Base-by-base conservation (phyloP, 2,329 filamentous ascomycete species). In the Arthrobotrys sphaeroides region DNA sequence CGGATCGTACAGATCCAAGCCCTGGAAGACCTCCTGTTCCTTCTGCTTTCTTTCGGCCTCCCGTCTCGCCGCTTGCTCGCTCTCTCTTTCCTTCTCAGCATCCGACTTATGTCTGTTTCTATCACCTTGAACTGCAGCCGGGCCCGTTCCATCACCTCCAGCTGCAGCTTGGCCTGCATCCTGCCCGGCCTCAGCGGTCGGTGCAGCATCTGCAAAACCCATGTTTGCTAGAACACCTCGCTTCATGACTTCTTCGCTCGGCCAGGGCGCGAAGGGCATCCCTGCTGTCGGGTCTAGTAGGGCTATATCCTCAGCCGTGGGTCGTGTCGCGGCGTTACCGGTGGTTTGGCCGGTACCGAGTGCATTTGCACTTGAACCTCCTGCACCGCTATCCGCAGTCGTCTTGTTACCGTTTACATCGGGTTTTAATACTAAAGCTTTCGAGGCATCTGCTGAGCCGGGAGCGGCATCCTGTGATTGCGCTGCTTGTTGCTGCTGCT, bases 221-320 rank as follows among this genome's bases (percentile, higher is more conserved):
- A 88, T 86, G 6, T 85, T 84, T 0, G 89, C 90, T 43, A 96
- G 84, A 1, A 89, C 89, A 36, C 92, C 91, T 13, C 84, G 84
- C 31, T 88, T 87, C 77, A 95, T 91, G 73, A 88, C 87, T 31
- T 90, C 88, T 77, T 92, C 89, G 26, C 84, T 85, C 0, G 92
- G 92, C 92, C 92, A 96, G 0, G 92, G 92, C 51, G 89, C 86
- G 83, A 93, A 96, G 38, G 86, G 80, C 47, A 83, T 84, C 7
- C 86, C 85, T 6, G 85, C 85, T 16, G 86, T 82, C 0, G 88
- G 87, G 79, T 90, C 89, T 49, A 86, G 79, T 78, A 80, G 83
- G 51, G 80, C 79, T 45, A 81, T 80, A 38, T 84, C 82, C 28
- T 81, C 79, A 2, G 80, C 78, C 3, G 81, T 81, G 24, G 83